Evolutionary conservation across 768 basidiomycete species (phyloP), one percentile per base, ranked within the genome.

Genomic region (Tulasnella sp.): DNA sequence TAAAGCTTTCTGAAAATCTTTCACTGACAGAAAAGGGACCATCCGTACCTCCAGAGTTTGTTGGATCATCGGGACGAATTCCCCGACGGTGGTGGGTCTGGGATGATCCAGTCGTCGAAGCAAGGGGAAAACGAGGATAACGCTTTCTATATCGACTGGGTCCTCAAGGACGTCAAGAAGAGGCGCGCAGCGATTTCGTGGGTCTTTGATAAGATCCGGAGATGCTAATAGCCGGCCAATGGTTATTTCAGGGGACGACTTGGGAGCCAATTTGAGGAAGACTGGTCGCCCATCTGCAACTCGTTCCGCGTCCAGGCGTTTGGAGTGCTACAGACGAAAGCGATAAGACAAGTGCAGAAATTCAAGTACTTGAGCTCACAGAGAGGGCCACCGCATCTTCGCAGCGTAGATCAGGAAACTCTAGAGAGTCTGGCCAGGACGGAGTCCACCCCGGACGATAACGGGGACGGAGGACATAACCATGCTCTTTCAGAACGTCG

Each of bases 131-230:
- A 72, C 72, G 5, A 72, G 32, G 17, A 72, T 67, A 2, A 32
- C 64, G 11, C 47, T 16, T 11, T 66, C 72, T 9, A 8, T n/a
- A 16, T 11, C 3, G 29, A 26, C 36, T 8, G 64, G 36, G 40
- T 72, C 72, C 6, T 71, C 70, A 5, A 72, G 64, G 29, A 72
- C 63, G 36, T 72, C 72, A 1, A 72, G 63, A 22, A 71, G 7
- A 37, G 70, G 70, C 22, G 63, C n/a, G 19, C 52, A 71, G 37
- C 63, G 70, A 37, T 72, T 72, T 9, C 72, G 72, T 12, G 63
- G 40, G 19, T 72, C 72, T 7, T 19, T 32, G 9, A 19, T 34
- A 3, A 72, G 40, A 6, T 6, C 8, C 8, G 9, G 67, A 14
- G 72, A 67, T 4, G 40, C 37, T 19, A 72, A 41, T 19, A 67